Conservation (phyloP, 805 yeast genomes). For the Sugiyamaella marilandica region DNA sequence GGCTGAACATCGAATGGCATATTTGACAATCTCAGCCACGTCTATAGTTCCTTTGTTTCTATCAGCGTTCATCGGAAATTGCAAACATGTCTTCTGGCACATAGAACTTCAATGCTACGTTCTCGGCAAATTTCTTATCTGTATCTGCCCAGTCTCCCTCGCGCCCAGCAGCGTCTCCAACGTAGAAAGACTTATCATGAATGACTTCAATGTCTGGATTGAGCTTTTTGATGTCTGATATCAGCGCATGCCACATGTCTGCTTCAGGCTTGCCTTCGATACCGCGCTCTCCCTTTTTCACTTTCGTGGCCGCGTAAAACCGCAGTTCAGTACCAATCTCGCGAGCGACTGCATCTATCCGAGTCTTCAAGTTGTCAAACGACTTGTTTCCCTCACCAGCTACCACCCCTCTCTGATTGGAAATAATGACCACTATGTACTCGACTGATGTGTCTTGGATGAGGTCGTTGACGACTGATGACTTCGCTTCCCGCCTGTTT, state of each 20-base stretch:
- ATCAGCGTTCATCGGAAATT: background rate
- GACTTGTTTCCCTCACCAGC: constrained; percentile 33
- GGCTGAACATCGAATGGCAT: too few species aligned
- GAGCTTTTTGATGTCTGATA: constrained; percentile 34
- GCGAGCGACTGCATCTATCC: constrained; percentile 27
- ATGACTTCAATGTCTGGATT: constrained; percentile 34
- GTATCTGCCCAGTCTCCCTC: constrained; percentile 70
- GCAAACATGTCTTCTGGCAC: constrained; percentile 68
- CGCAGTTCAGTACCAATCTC: constrained; percentile 35
- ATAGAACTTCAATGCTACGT: constrained; percentile 48
- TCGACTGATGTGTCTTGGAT: background rate
- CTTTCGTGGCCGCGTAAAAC: constrained; percentile 63
- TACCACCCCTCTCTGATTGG: constrained; percentile 77
- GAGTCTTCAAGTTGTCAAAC: constrained; percentile 32
- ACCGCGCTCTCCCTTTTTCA: constrained; percentile 31
- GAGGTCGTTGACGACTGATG: background rate
- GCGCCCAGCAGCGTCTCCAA: constrained; percentile 98
- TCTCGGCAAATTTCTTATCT: constrained; percentile 65
- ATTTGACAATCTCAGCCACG: too few species aligned
- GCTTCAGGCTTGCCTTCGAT: constrained; percentile 58
- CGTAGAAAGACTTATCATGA: constrained; percentile 49
- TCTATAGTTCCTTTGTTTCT: too few species aligned
- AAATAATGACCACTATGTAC: constrained; percentile 59
- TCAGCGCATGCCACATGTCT: constrained; percentile 71
- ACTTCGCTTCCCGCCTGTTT: background rate